These are phyloP conservation scores for Royoungia palumana DNA, from an alignment of 768 basidiomycete genomes.

Conservation along the genomic window DNA sequence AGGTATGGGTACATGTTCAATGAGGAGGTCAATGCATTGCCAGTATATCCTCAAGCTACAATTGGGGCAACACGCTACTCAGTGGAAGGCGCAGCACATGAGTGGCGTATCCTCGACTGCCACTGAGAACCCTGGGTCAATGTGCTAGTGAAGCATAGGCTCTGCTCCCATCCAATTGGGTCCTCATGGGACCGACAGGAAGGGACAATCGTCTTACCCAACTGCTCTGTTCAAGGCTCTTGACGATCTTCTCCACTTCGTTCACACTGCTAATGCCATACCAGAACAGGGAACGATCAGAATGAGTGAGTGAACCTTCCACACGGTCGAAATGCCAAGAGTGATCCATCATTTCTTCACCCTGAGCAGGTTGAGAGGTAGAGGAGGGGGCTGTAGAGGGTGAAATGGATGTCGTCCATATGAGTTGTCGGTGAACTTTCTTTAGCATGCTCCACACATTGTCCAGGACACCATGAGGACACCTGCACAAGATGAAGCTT, in stretches of 20 bases:
- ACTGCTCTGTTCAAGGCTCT: conserved; percentile 67
- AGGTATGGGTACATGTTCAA: conserved; percentile 84
- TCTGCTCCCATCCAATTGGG: conserved; percentile 21
- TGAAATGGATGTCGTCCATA: conserved; percentile 91
- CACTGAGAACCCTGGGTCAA: conserved; percentile 36
- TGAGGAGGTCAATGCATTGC: conserved; percentile 85
- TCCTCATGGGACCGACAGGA: conserved; percentile 40
- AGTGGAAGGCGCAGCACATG: conserved; percentile 49
- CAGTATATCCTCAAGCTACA: conserved; percentile 94
- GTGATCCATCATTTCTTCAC: conserved; percentile 82
- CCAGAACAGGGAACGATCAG: conserved; percentile 95
- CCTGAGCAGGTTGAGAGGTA: conserved; percentile 29
- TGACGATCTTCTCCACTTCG: conserved; percentile 87
- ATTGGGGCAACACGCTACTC: conserved; percentile 88
- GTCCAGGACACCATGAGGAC: conserved; percentile 90
- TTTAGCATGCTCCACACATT: conserved; percentile 97
- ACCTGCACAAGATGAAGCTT: conserved; percentile 85
- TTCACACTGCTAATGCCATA: conserved; percentile 89
- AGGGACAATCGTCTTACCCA: conserved; percentile 87
- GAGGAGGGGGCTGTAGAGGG: conserved; percentile 9
- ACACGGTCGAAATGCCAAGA: conserved; percentile 99
- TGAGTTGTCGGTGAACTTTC: conserved; percentile 88
- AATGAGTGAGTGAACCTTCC: conserved; percentile 94
- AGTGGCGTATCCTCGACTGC: conserved; percentile 79
- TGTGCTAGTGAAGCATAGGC: conserved; percentile 26